Evolutionary conservation across 2,329 filamentous ascomycete species (phyloP).

Genomic region (Whalleya microplaca): DNA sequence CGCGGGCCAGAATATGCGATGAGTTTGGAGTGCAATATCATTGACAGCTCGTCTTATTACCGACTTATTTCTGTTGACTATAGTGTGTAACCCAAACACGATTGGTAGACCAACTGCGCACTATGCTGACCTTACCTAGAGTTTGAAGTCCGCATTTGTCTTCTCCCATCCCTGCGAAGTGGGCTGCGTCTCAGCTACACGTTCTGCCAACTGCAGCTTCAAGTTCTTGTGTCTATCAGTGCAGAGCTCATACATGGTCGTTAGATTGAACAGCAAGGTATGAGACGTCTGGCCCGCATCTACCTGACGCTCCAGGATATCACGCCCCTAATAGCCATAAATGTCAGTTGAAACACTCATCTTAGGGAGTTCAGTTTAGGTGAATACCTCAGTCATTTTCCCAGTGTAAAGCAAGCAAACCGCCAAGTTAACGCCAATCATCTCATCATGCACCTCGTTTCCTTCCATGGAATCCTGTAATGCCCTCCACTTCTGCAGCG

Average conservation of each 20-base stretch:
- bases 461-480: constrained; percentile 51
- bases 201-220: constrained; percentile 74
- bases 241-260: constrained; percentile 89
- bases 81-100: not conserved
- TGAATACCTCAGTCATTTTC: constrained; percentile 68
- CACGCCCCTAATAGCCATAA: constrained; percentile 57
- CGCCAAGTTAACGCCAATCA: constrained; percentile 80
- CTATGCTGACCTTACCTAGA: constrained; percentile 47
- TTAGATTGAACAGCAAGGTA: constrained; percentile 84
- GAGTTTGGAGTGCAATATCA: too few species aligned
- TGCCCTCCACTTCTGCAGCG: constrained; percentile 63
- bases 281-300: constrained; percentile 69
- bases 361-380: not conserved
- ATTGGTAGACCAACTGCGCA: not conserved
- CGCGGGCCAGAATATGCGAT: too few species aligned
- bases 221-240: constrained; percentile 73
- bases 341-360: constrained; percentile 4
- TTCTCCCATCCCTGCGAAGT: constrained; percentile 69
- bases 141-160: constrained; percentile 74
- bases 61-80: not conserved
- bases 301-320: constrained; percentile 68
- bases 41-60: not conserved
- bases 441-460: constrained; percentile 57
- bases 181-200: constrained; percentile 63
- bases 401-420: constrained; percentile 85